Percentiles rank a stretch among this genome's conserved stretches.
phyloP scores from a whole-genome alignment of 805 yeast genomes.

The Torulaspora microellipsoides region DNA sequence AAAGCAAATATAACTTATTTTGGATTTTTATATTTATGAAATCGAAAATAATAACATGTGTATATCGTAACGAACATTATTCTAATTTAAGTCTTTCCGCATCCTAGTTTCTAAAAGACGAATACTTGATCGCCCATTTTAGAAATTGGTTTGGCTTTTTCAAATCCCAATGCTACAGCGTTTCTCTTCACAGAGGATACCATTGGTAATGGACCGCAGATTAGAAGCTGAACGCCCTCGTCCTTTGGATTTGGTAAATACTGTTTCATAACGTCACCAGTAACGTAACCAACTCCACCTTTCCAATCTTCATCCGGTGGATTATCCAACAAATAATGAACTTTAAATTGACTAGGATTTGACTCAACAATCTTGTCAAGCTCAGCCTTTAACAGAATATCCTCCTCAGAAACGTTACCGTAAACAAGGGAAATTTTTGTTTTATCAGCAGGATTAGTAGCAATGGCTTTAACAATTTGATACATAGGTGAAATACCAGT shows the following conservation, averaged over 20 bases:
- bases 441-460: slow-evolving; percentile 67
- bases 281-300: slow-evolving; percentile 76
- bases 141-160: slow-evolving; percentile 82
- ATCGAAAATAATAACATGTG: not conserved
- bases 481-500: slow-evolving; percentile 96
- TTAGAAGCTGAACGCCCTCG: slow-evolving; percentile 55
- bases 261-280: slow-evolving; percentile 63
- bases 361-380: slow-evolving; percentile 58
- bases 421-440: slow-evolving; percentile 72
- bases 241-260: slow-evolving; percentile 57
- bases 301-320: slow-evolving; percentile 62
- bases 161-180: slow-evolving; percentile 67
- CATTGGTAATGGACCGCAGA: slow-evolving; percentile 97
- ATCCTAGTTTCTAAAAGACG: slow-evolving; percentile 50
- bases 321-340: slow-evolving; percentile 71
- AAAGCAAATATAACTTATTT: not conserved
- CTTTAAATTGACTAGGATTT: slow-evolving; percentile 56
- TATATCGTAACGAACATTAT: not conserved
- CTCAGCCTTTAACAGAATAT: slow-evolving; percentile 76
- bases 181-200: slow-evolving; percentile 77
- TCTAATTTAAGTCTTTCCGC: too few relatives aligned
- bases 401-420: slow-evolving; percentile 76
- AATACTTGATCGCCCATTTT: slow-evolving; percentile 88
- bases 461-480: slow-evolving; percentile 81
- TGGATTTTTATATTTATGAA: slow-evolving; percentile 1